phyloP scores from a whole-genome alignment of 2,329 filamentous ascomycete genomes.

The Phyllachora maydis region DNA sequence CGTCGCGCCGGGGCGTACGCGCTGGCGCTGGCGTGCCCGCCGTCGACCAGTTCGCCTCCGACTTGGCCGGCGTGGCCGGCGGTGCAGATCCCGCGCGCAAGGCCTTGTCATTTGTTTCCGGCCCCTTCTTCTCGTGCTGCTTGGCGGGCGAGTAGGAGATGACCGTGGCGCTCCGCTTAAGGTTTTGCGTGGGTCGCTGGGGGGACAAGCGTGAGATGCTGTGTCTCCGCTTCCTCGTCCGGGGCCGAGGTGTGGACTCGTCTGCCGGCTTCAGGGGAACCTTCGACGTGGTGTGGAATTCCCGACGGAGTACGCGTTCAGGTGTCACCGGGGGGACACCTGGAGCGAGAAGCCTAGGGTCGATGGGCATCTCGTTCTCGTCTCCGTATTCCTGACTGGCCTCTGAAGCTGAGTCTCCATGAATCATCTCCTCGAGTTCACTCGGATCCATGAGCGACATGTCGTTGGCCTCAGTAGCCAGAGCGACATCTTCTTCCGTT shows the following conservation, averaged over 20 bases:
- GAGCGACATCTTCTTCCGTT: conserved; percentile 33
- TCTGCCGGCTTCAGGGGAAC: conserved; percentile 53
- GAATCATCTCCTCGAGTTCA: conserved; percentile 13
- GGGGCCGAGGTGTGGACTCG: conserved; percentile 25
- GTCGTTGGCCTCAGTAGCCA: conserved; percentile 36
- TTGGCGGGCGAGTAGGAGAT: conserved; percentile 33
- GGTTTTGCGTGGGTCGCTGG: conserved; percentile 16
- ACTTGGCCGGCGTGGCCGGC: conserved; percentile 23
- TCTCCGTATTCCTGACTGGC: conserved; percentile 46
- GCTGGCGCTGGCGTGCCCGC: conserved; percentile 34
- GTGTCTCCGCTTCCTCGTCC: conserved; percentile 24
- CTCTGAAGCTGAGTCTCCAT: conserved; percentile 31
- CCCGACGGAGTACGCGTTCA: conserved; percentile 24
- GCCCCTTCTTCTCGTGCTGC: conserved; percentile 2
- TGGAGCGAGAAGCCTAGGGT: conserved; percentile 19
- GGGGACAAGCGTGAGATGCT: conserved; percentile 25
- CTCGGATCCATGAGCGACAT: conserved; percentile 32
- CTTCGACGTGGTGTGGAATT: conserved; percentile 58
- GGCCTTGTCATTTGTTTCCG: conserved; percentile 4
- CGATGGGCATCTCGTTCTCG: conserved; percentile 39
- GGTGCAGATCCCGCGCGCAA: conserved; percentile 7
- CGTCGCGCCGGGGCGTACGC: conserved; percentile 30
- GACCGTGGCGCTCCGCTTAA: conserved; percentile 26
- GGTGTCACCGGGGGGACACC: conserved; percentile 31
- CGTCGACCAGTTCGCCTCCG: conserved; percentile 27